phyloP scores from a whole-genome alignment of 1,284 basidiomycete species.

The Ustilago tritici region DNA sequence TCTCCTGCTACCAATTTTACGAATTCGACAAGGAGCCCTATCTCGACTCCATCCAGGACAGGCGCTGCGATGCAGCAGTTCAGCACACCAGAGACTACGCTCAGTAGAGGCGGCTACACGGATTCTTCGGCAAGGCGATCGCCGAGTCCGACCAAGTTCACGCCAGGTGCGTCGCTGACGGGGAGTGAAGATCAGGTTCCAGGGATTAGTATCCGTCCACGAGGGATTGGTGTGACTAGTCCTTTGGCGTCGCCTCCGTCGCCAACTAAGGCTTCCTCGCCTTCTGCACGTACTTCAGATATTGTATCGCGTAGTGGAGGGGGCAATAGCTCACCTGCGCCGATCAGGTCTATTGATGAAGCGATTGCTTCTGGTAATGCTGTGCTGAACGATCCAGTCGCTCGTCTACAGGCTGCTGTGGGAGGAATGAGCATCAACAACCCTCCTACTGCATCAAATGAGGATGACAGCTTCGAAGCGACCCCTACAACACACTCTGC shows the following conservation, averaged over 20 bases:
- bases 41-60: slow-evolving; percentile 25
- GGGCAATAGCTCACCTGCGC: slow-evolving; percentile 14
- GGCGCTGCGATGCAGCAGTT: slow-evolving; percentile 23
- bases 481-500: slow-evolving; percentile 1
- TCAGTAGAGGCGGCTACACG: slow-evolving; percentile 19
- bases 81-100: slow-evolving; percentile 33
- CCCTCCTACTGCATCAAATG: neutral
- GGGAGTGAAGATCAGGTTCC: slow-evolving; percentile 35
- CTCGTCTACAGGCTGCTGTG: slow-evolving; percentile 33
- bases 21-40: slow-evolving; percentile 20
- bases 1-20: slow-evolving; percentile 25
- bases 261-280: slow-evolving; percentile 23
- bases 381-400: slow-evolving; percentile 34
- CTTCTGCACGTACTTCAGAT: slow-evolving; percentile 7
- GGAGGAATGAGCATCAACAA: slow-evolving; percentile 24
- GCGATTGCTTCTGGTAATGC: slow-evolving; percentile 33
- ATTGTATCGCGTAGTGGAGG: slow-evolving; percentile 2
- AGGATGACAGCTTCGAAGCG: slow-evolving; percentile 7
- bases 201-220: slow-evolving; percentile 39
- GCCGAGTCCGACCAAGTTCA: slow-evolving; percentile 45
- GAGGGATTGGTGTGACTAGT: slow-evolving; percentile 18
- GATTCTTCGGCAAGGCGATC: slow-evolving; percentile 28
- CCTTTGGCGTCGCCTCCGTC: slow-evolving; percentile 17
- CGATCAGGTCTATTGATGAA: slow-evolving; percentile 49
- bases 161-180: slow-evolving; percentile 23